Evolutionary conservation across 2,329 filamentous ascomycete genomes (phyloP).

Genomic region (Macrophomina phaseolina): DNA sequence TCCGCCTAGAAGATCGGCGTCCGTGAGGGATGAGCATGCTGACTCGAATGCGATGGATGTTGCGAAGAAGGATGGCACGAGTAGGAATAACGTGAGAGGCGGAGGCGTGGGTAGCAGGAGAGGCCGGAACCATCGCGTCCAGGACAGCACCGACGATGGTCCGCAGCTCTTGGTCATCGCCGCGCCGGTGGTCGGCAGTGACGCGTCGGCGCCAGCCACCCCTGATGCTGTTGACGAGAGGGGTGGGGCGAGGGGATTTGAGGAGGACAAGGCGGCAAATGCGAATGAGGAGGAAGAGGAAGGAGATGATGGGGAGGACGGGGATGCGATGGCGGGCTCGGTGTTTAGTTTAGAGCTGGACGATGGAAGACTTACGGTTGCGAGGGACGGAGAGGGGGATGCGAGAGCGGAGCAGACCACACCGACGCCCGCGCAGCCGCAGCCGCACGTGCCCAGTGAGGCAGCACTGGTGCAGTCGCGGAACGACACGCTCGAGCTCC

Average conservation of each 20-base stretch:
- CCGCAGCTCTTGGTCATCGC: slow-evolving; percentile 13
- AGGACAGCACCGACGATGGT: not conserved
- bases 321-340: not conserved
- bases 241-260: not conserved
- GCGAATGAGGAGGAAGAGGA: not conserved
- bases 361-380: not conserved
- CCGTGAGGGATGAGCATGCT: not conserved
- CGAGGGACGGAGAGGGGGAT: no score
- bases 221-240: not conserved
- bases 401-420: no score
- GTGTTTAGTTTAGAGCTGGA: slow-evolving; percentile 18
- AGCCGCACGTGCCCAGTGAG: no score
- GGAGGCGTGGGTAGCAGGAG: not conserved
- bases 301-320: not conserved
- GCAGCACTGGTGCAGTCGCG: no score
- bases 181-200: slow-evolving; percentile 1
- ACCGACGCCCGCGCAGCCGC: no score
- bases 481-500: no score
- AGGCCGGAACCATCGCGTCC: not conserved
- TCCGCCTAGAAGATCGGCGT: slow-evolving; percentile 47
- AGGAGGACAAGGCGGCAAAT: not conserved
- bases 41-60: not conserved
- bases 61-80: not conserved
- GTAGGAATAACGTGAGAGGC: not conserved
- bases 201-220: slow-evolving; percentile 6